Percentiles rank a stretch among this genome's conserved stretches.
phyloP scores from a whole-genome alignment of 257 asterid genomes.

The Penstemon davidsonii region DNA sequence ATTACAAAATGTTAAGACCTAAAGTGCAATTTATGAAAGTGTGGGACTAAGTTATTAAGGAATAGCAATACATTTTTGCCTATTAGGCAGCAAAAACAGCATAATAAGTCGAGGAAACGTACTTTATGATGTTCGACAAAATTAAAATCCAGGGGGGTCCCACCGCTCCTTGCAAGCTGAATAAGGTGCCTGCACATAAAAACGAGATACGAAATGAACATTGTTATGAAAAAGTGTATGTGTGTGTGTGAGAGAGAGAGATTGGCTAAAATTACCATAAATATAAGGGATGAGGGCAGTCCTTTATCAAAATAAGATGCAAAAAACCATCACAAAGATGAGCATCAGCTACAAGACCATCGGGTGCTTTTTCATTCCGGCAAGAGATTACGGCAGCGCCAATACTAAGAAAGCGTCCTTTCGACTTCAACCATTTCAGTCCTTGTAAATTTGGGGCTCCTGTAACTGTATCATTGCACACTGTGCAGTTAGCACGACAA shows the following conservation, averaged over 20 bases:
- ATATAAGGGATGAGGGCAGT: conserved; percentile 82
- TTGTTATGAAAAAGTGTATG: neutral
- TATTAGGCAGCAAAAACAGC: neutral
- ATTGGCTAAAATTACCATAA: conserved; percentile 49
- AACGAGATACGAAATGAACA: neutral
- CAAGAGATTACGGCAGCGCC: conserved; percentile 97
- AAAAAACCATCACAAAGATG: conserved; percentile 95
- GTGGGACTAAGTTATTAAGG: neutral
- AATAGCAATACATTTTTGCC: too few relatives aligned
- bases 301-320: conserved; percentile 78
- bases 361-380: conserved; percentile 92
- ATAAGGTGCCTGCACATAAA: conserved; percentile 76
- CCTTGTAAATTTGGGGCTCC: conserved; percentile 42
- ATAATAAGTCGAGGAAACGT: conserved; percentile 13
- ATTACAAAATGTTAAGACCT: too few relatives aligned
- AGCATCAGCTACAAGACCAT: conserved; percentile 96
- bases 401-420: conserved; percentile 77
- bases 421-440: conserved; percentile 67
- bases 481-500: conserved; percentile 74
- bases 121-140: conserved; percentile 97
- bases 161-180: conserved; percentile 82
- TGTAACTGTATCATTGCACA: conserved; percentile 53
- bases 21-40: too few relatives aligned
- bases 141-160: conserved; percentile 72
- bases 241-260: conserved; percentile 2